Evolutionary conservation across 768 basidiomycete species (phyloP), one percentile per base, ranked within the genome.

Genomic region (Suillus placidus): DNA sequence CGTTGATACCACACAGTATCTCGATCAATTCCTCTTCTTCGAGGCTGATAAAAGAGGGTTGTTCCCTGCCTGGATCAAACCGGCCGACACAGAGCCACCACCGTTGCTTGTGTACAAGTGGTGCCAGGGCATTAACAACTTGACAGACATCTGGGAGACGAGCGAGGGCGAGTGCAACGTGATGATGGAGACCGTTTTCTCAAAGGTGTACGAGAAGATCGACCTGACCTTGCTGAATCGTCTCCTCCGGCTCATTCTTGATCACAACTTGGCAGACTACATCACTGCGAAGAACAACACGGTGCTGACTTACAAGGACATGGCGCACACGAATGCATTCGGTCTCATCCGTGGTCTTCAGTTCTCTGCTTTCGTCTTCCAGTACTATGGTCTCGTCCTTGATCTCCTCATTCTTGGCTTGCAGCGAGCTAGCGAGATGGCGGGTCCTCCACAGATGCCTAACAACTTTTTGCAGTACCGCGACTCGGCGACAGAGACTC

Each of bases 281-380:
- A 99, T 98, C 74, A 99, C 97, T 4, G 93, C 95, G 23, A 99
- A 99, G 87, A 99, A 99, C 82, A 99, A 99, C 78, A 95, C 93
- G 0, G 91, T 92, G 8, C 77, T 96, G 72, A 97, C 95, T 0
- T 97, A 96, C 82, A 97, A 97, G 81, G 88, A 99, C 71, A 99
- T 99, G 97, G 95, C 94, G 0, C 97, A 99, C 74, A 94, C 95
- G 61, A 99, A 99, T 69, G 95, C 93, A 0, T 99, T 93, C 68
- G 97, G 97, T 75, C 85, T 99, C 67, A 99, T 99, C 68, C 92
- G 97, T 68, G 97, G 97, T 66, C 86, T 99, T 16, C 97, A 99
- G 75, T 99, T 99, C 84, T 97, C 96, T 5, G 92, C 93, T 43
- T 99, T 99, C 77, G 95, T 99, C 72, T 99, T 99, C 90, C 97